Percentiles rank a stretch among this genome's conserved stretches.
Conservation (phyloP, 495 filamentous ascomycete genomes). For the Extremus antarcticus region DNA sequence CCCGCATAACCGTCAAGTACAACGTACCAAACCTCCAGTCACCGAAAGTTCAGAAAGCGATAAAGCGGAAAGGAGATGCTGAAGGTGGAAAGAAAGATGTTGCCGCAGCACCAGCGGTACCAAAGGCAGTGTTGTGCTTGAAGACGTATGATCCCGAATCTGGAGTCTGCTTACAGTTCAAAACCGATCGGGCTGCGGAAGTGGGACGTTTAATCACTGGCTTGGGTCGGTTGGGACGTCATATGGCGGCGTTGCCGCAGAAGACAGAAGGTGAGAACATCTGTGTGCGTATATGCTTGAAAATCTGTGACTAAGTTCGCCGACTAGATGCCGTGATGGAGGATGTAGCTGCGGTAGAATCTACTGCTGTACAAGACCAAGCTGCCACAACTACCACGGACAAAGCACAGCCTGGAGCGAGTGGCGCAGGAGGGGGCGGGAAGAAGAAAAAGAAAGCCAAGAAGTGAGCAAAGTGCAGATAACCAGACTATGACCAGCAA, state of each 20-base stretch:
- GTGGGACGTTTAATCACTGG: constrained; percentile 69
- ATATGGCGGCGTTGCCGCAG: constrained; percentile 51
- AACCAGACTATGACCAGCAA: too few species aligned
- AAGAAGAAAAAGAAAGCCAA: constrained; percentile 36
- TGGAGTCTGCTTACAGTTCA: constrained; percentile 46
- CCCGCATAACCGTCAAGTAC: constrained; percentile 78
- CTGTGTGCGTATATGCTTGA: neutral
- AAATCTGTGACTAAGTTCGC: neutral
- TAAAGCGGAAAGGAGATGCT: constrained; percentile 17
- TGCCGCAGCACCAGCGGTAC: constrained; percentile 17
- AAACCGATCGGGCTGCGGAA: constrained; percentile 51
- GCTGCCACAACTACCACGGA: neutral
- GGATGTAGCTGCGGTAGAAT: constrained; percentile 4
- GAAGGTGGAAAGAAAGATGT: constrained; percentile 10
- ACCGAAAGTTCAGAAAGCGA: constrained; percentile 27
- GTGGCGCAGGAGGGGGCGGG: constrained; percentile 21
- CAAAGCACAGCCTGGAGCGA: constrained; percentile 4
- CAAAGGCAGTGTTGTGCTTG: constrained; percentile 58
- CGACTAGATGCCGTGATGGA: constrained; percentile 10
- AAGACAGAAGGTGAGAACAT: constrained; percentile 25
- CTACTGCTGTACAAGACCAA: neutral
- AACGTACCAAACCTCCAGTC: constrained; percentile 43
- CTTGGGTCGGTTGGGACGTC: constrained; percentile 54
- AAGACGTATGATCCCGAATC: constrained; percentile 83
- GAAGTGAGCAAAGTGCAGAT: constrained; percentile 21